Conservation (phyloP, 31 red algal species). For the Porphyra umbilicalis region DNA sequence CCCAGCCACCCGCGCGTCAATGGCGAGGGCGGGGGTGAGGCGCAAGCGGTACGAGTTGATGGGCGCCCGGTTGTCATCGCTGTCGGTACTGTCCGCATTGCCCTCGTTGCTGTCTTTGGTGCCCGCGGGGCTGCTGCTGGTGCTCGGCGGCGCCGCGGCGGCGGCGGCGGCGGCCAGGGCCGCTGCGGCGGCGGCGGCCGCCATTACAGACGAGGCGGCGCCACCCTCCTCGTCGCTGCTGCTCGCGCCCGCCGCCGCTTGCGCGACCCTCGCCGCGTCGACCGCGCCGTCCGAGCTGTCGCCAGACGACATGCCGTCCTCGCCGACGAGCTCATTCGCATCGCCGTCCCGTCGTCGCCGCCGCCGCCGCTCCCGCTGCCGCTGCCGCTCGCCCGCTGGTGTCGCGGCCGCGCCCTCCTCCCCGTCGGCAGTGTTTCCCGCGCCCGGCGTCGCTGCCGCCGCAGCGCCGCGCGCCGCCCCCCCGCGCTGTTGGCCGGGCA, state of each 20-base stretch:
- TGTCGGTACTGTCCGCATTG: neutral
- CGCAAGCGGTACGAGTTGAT: constrained; percentile 77
- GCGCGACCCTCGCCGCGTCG: neutral
- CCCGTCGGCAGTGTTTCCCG: too few relatives aligned
- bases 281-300: neutral
- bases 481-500: too few relatives aligned
- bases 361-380: neutral
- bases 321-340: neutral
- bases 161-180: neutral
- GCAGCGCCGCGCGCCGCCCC: neutral
- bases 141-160: neutral
- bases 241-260: neutral
- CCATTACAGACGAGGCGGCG: too few relatives aligned
- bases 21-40: constrained; percentile 49
- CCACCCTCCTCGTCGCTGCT: constrained; percentile 1
- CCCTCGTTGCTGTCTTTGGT: neutral
- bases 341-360: neutral
- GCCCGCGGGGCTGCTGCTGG: neutral
- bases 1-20: constrained; percentile 70
- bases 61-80: neutral
- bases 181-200: neutral
- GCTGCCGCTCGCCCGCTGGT: neutral
- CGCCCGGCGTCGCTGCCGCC: neutral
- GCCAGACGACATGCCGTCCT: neutral
- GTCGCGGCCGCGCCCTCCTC: neutral